A percentile compares a stretch with the other conserved stretches of the same genome.
These are phyloP conservation scores for Staphylotrichum longicolle DNA, from an alignment of 495 filamentous ascomycete species.

Conservation along the genomic window DNA sequence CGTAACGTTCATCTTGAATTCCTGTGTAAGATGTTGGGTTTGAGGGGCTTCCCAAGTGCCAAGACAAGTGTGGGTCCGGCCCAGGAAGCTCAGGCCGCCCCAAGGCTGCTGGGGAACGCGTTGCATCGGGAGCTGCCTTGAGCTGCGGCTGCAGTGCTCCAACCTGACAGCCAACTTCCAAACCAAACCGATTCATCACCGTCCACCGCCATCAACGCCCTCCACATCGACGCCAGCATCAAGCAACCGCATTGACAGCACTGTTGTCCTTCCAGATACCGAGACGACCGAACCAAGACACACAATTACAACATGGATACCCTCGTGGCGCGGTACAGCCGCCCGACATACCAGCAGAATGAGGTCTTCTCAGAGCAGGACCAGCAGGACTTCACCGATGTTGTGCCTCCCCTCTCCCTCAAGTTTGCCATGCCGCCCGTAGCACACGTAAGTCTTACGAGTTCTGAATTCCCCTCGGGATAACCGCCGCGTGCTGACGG, in stretches of 20 bases:
- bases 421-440: constrained; percentile 95
- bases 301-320: constrained; percentile 67
- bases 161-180: constrained; percentile 14
- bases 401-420: constrained; percentile 68
- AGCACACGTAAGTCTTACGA: constrained; percentile 63
- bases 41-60: background rate
- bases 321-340: constrained; percentile 85
- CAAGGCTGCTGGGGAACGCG: constrained; percentile 22
- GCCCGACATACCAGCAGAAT: constrained; percentile 61
- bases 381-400: constrained; percentile 66
- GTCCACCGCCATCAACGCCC: background rate
- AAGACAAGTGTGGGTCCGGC: background rate
- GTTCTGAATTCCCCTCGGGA: no score
- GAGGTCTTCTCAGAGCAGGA: constrained; percentile 73
- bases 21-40: no score
- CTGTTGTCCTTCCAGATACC: background rate
- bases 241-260: background rate
- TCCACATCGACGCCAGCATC: constrained; percentile 17
- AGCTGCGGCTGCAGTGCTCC: constrained; percentile 10
- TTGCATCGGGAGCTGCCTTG: constrained; percentile 30
- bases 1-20: no score
- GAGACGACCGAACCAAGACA: background rate
- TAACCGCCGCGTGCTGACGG: background rate
- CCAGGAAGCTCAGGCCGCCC: constrained; percentile 10
- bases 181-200: constrained; percentile 15